Conservation (phyloP, 257 asterid genomes). For the Solanum lycopersicoides region DNA sequence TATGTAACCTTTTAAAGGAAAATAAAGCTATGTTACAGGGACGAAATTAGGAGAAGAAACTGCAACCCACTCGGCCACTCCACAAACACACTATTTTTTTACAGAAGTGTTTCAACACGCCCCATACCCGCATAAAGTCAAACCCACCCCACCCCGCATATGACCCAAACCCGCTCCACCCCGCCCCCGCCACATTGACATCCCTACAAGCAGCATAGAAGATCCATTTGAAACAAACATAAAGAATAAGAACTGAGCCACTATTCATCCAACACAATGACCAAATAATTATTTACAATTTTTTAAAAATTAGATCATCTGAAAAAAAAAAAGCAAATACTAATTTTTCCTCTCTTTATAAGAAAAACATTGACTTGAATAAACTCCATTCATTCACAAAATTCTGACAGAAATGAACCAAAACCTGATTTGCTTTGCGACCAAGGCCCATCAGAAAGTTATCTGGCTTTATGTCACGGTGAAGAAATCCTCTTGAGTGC, state of each 20-base stretch:
- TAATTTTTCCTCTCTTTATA: not conserved
- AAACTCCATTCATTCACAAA: not conserved
- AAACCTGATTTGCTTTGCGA: slow-evolving; percentile 94
- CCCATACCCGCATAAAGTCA: not conserved
- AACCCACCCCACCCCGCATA: not conserved
- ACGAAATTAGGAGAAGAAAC: not conserved
- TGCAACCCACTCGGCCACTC: not conserved
- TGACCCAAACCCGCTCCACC: no score
- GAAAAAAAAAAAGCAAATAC: not conserved
- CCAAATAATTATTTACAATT: not conserved
- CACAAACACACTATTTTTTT: not conserved
- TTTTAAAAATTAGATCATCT: not conserved
- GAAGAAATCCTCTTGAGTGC: slow-evolving; percentile 97
- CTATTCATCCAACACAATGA: not conserved
- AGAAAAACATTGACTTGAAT: not conserved
- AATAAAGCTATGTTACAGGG: not conserved
- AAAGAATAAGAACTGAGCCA: not conserved
- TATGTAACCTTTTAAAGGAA: not conserved
- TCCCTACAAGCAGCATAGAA: not conserved
- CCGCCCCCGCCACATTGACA: not conserved
- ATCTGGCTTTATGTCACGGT: slow-evolving; percentile 95
- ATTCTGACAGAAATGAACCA: not conserved
- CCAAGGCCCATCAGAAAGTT: slow-evolving; percentile 94
- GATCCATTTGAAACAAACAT: not conserved
- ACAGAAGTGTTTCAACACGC: not conserved